Conservation (phyloP, 2,329 filamentous ascomycete genomes). For the Colletotrichum gloeosporioides region DNA sequence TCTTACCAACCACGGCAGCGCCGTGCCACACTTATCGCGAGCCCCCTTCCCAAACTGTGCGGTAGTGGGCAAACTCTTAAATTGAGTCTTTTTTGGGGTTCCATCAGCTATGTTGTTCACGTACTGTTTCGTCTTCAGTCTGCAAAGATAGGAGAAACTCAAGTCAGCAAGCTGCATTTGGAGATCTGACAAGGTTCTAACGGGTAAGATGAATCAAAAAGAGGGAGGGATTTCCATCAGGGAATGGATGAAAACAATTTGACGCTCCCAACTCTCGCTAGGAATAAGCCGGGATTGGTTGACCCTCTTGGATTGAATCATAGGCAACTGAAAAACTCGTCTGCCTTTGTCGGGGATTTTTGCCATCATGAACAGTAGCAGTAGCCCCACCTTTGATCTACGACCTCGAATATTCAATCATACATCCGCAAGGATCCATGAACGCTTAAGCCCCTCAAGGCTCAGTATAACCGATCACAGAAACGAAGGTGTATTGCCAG, state of each 20-base stretch:
- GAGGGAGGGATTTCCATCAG: not conserved
- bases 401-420: not conserved
- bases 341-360: not conserved
- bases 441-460: not conserved
- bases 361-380: not conserved
- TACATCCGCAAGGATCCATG: not conserved
- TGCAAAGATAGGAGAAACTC: not conserved
- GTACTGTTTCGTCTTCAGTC: not conserved
- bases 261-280: not conserved
- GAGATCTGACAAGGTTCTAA: not conserved
- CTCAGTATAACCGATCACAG: not conserved
- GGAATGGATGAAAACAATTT: not conserved
- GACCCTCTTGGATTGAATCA: not conserved
- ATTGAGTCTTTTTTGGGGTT: not conserved
- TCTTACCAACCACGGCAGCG: not conserved
- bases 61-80: not conserved
- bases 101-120: not conserved
- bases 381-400: not conserved
- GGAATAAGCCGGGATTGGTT: not conserved
- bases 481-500: not conserved
- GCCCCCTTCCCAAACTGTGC: not conserved
- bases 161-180: not conserved
- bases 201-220: not conserved
- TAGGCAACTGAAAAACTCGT: not conserved
- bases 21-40: not conserved